Percentiles rank a stretch among this genome's conserved stretches.
Evolutionary conservation across 1,139 yeast genomes (phyloP).

Genomic region (Keqinozyma sinolaborantium): DNA sequence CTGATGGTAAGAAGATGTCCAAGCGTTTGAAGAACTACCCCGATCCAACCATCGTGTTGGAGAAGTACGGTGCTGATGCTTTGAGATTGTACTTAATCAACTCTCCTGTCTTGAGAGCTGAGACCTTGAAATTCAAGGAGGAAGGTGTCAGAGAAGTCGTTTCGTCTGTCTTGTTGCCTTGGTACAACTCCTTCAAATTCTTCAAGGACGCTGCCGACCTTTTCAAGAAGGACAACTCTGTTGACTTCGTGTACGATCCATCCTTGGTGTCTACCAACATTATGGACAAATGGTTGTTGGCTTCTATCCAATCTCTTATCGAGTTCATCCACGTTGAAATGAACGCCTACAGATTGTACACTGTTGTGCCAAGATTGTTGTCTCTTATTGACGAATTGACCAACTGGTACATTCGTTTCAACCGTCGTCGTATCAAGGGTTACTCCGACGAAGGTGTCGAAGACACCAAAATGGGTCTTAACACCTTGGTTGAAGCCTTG

Average conservation of each 20-base stretch:
- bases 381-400: conserved; percentile 90
- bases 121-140: conserved; percentile 93
- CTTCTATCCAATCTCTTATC: conserved; percentile 88
- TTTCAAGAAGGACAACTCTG: conserved; percentile 68
- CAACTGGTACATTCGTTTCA: conserved; percentile 98
- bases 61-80: conserved; percentile 96
- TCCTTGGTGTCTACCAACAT: conserved; percentile 69
- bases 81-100: conserved; percentile 91
- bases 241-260: conserved; percentile 73
- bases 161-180: conserved; percentile 90
- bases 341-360: conserved; percentile 84
- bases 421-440: conserved; percentile 97
- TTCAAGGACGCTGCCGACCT: conserved; percentile 92
- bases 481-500: conserved; percentile 86
- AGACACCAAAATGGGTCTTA: conserved; percentile 83
- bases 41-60: conserved; percentile 79
- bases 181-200: conserved; percentile 98
- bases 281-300: conserved; percentile 97
- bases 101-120: conserved; percentile 96
- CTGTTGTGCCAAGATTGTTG: conserved; percentile 91
- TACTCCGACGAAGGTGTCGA: conserved; percentile 65
- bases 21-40: conserved; percentile 98
- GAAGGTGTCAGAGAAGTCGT: conserved; percentile 98
- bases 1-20: conserved; percentile 99
- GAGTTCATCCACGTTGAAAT: conserved; percentile 85